phyloP scores from a whole-genome alignment of 2,329 filamentous ascomycete genomes.

The Calonectria pseudoreteaudii region DNA sequence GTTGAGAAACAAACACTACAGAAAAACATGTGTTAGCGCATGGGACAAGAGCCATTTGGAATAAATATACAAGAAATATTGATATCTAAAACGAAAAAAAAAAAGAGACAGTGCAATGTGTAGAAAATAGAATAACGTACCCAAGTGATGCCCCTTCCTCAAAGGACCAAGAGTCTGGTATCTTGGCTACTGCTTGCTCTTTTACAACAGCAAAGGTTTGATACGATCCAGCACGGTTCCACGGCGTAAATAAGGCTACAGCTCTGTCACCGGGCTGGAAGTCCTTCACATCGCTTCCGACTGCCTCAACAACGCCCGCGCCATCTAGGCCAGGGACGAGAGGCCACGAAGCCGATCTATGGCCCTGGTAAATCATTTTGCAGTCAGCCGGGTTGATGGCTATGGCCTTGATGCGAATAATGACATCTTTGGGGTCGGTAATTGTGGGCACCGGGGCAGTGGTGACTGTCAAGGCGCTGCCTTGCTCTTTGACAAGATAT shows the following conservation, averaged over 20 bases:
- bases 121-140: neutral
- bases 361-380: constrained; percentile 8
- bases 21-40: neutral
- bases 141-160: constrained; percentile 3
- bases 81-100: neutral
- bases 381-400: constrained; percentile 13
- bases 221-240: neutral
- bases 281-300: neutral
- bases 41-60: neutral
- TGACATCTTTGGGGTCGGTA: neutral
- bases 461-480: neutral
- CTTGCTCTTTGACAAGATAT: constrained; percentile 8
- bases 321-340: neutral
- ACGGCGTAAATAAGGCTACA: neutral
- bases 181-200: neutral
- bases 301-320: neutral
- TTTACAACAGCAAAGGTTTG: constrained; percentile 1
- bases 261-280: neutral
- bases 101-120: too few species aligned
- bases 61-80: too few species aligned
- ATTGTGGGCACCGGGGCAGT: neutral
- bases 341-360: constrained; percentile 3
- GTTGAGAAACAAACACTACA: neutral
- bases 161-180: constrained; percentile 1
- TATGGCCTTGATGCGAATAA: neutral